phyloP scores from a whole-genome alignment of 2,329 filamentous ascomycete species.

The Emmonsiellopsis sp. region DNA sequence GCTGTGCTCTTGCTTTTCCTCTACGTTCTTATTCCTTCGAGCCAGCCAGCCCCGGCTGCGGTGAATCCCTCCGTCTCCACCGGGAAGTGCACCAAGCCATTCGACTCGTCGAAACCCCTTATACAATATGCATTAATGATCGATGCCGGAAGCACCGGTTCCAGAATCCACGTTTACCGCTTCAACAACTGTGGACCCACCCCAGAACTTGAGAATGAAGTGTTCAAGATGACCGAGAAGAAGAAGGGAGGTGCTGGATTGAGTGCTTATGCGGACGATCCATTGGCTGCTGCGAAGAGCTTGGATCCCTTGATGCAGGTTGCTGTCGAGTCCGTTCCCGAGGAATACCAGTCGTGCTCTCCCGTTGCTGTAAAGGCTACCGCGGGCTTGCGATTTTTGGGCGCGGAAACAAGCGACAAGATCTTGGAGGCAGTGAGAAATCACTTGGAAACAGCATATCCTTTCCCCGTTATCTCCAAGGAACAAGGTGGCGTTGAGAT shows the following conservation, averaged over 20 bases:
- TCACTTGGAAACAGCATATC: constrained; percentile 79
- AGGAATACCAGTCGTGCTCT: constrained; percentile 81
- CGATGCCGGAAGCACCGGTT: constrained; percentile 94
- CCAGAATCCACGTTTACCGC: constrained; percentile 95
- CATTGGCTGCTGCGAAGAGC: constrained; percentile 78
- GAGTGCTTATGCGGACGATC: constrained; percentile 78
- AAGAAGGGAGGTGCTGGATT: constrained; percentile 67
- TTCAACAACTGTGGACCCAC: constrained; percentile 98
- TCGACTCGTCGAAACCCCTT: constrained; percentile 80
- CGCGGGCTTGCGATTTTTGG: constrained; percentile 81
- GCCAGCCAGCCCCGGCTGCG: constrained; percentile 8
- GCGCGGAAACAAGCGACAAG: constrained; percentile 65
- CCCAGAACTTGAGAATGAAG: constrained; percentile 87
- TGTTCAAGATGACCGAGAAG: constrained; percentile 90
- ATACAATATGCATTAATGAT: constrained; percentile 99
- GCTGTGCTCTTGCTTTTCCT: constrained; percentile 49
- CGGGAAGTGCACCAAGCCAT: constrained; percentile 72
- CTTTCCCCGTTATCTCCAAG: constrained; percentile 83
- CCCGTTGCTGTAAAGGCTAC: constrained; percentile 98
- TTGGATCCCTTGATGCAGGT: constrained; percentile 80
- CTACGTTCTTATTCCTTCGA: constrained; percentile 42
- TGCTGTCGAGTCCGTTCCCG: constrained; percentile 74
- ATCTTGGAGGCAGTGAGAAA: constrained; percentile 78
- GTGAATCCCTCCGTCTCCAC: constrained; percentile 21
- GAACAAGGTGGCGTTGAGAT: constrained; percentile 84